Percentiles rank a stretch among this genome's conserved stretches.
Evolutionary conservation across 192 early-diverging fungal genomes (phyloP).

Genomic region (Coemansia sp.): DNA sequence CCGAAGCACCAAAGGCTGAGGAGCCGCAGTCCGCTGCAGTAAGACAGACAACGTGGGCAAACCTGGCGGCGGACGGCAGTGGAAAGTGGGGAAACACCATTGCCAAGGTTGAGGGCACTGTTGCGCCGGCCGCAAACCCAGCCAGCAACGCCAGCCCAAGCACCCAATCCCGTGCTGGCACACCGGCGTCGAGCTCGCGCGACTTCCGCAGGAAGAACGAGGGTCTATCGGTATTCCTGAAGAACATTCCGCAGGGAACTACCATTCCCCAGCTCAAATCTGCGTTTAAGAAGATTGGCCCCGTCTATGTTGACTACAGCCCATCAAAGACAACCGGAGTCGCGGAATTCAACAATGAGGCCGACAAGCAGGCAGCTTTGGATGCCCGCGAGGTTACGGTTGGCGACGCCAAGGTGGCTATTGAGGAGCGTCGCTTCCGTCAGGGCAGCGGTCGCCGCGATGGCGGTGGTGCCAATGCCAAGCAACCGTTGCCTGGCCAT

Average conservation of each 20-base stretch:
- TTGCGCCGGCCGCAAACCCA: slow-evolving; percentile 44
- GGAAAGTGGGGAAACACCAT: slow-evolving; percentile 58
- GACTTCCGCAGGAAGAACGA: slow-evolving; percentile 45
- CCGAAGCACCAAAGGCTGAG: slow-evolving; percentile 22
- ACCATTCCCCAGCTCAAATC: slow-evolving; percentile 55
- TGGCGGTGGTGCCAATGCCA: slow-evolving; percentile 15
- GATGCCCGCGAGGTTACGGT: slow-evolving; percentile 21
- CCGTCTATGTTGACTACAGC: slow-evolving; percentile 62
- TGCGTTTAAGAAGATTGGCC: slow-evolving; percentile 60
- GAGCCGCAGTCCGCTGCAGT: slow-evolving; percentile 39
- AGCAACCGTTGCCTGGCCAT: slow-evolving; percentile 16
- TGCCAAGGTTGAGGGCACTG: slow-evolving; percentile 56
- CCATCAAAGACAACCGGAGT: slow-evolving; percentile 60
- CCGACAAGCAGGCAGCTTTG: slow-evolving; percentile 63
- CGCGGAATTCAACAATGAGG: slow-evolving; percentile 68
- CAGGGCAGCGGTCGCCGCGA: slow-evolving; percentile 35
- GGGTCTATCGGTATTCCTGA: slow-evolving; percentile 63
- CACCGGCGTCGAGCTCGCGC: slow-evolving; percentile 42
- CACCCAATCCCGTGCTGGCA: slow-evolving; percentile 34
- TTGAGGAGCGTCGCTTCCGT: slow-evolving; percentile 50
- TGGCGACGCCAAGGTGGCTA: slow-evolving; percentile 12
- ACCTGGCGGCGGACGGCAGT: slow-evolving; percentile 61
- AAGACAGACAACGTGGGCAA: slow-evolving; percentile 79
- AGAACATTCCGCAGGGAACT: slow-evolving; percentile 57
- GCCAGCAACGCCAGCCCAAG: slow-evolving; percentile 19